Evolutionary conservation across 306 rosid species (phyloP).

Genomic region (Aeschynomene evenia): DNA sequence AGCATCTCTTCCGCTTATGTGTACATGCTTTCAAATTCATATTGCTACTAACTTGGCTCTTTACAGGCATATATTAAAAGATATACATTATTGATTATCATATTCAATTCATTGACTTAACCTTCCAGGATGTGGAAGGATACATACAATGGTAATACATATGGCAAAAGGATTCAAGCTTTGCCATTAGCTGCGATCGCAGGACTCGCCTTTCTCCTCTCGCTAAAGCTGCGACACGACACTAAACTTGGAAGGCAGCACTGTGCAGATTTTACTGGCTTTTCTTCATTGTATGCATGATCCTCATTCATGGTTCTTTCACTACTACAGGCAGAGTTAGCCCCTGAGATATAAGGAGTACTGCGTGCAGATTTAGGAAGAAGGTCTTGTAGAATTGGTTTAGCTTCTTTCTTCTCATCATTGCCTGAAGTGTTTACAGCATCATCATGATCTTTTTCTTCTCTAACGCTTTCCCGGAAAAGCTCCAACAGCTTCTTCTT

Average conservation of each 20-base stretch:
- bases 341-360: slow-evolving; percentile 49
- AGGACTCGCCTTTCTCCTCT: slow-evolving; percentile 65
- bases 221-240: slow-evolving; percentile 65
- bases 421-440: slow-evolving; percentile 16
- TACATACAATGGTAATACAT: background rate
- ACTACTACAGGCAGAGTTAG: slow-evolving; percentile 52
- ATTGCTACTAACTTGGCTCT: slow-evolving; percentile 28
- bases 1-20: slow-evolving; percentile 23
- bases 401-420: slow-evolving; percentile 37
- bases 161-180: slow-evolving; percentile 22
- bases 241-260: slow-evolving; percentile 83
- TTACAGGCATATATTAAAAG: slow-evolving; percentile 32
- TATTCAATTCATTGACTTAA: slow-evolving; percentile 14
- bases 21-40: slow-evolving; percentile 35
- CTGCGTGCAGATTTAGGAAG: slow-evolving; percentile 51
- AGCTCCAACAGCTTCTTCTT: slow-evolving; percentile 76
- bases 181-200: slow-evolving; percentile 59
- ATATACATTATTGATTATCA: slow-evolving; percentile 34
- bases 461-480: slow-evolving; percentile 60
- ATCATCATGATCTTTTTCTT: slow-evolving; percentile 26
- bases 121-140: background rate
- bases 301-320: slow-evolving; percentile 57
- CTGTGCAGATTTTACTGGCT: slow-evolving; percentile 45
- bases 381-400: slow-evolving; percentile 35
- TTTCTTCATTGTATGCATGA: slow-evolving; percentile 31